Evolutionary conservation across 371 early-diverging fungal species (phyloP).

Genomic region (Mortierella sp.): DNA sequence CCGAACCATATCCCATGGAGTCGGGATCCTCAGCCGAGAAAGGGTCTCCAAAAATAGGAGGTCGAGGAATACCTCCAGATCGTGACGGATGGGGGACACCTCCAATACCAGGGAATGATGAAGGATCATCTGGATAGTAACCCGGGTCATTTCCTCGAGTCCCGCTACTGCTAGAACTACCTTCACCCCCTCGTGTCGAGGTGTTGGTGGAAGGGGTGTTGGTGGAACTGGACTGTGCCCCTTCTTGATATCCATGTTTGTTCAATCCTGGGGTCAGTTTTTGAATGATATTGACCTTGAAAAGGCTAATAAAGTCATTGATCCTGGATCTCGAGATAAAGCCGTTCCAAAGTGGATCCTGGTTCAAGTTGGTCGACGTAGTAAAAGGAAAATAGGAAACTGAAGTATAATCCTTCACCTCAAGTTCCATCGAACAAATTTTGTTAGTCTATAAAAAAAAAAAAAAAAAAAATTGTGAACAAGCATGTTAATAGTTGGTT

Average conservation of each 20-base stretch:
- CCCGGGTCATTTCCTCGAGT: slow-evolving; percentile 13
- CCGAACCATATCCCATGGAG: slow-evolving; percentile 11
- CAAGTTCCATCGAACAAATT: slow-evolving; percentile 67
- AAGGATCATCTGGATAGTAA: slow-evolving; percentile 45
- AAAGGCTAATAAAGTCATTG: slow-evolving; percentile 67
- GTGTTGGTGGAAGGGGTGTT: slow-evolving; percentile 18
- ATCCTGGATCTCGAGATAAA: slow-evolving; percentile 68
- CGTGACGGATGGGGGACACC: slow-evolving; percentile 32
- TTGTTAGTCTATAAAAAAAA: slow-evolving; percentile 61
- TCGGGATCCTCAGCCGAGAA: slow-evolving; percentile 43
- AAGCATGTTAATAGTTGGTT: not conserved
- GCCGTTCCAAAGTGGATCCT: slow-evolving; percentile 63
- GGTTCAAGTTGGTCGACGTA: slow-evolving; percentile 47
- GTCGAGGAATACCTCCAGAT: slow-evolving; percentile 38
- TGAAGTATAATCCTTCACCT: slow-evolving; percentile 64
- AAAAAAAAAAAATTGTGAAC: not conserved
- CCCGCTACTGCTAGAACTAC: slow-evolving; percentile 1
- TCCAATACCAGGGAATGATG: slow-evolving; percentile 32
- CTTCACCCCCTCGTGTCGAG: slow-evolving; percentile 7
- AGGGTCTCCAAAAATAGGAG: slow-evolving; percentile 50
- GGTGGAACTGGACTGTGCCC: slow-evolving; percentile 5
- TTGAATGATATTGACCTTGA: slow-evolving; percentile 74
- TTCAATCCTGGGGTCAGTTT: slow-evolving; percentile 72
- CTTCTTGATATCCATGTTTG: slow-evolving; percentile 69
- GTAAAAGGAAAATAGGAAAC: slow-evolving; percentile 65